phyloP scores from a whole-genome alignment of 73 alveolate species.

The Effrenium voratum region DNA sequence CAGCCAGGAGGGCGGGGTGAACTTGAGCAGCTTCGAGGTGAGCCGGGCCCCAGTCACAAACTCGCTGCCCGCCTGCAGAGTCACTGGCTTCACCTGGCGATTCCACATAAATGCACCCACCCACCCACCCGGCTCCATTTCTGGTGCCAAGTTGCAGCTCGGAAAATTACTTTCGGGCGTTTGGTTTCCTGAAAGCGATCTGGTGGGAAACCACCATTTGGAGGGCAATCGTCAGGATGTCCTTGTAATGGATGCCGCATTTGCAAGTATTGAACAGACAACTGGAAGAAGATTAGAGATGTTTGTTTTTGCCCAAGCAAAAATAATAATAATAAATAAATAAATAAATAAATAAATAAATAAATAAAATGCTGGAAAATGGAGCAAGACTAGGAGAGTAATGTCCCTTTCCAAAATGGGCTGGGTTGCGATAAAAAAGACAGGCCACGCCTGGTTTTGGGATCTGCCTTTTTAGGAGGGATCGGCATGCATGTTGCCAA shows the following conservation, averaged over 20 bases:
- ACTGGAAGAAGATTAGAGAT: too few relatives aligned
- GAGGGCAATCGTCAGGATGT: background rate
- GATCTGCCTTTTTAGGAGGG: too few relatives aligned
- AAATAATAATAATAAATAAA: too few relatives aligned
- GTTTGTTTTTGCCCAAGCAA: too few relatives aligned
- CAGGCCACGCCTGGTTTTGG: too few relatives aligned
- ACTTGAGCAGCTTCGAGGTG: slow-evolving; percentile 64
- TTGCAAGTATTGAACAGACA: background rate
- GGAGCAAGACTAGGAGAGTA: too few relatives aligned
- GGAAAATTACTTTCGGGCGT: background rate
- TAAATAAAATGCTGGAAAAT: too few relatives aligned
- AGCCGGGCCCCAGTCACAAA: slow-evolving; percentile 84
- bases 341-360: too few relatives aligned
- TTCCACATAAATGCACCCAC: background rate
- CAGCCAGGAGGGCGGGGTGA: slow-evolving; percentile 81
- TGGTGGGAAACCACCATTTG: background rate
- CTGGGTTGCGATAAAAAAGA: too few relatives aligned
- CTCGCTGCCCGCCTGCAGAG: slow-evolving; percentile 82
- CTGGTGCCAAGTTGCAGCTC: background rate
- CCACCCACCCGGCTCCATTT: background rate
- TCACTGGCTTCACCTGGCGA: slow-evolving; percentile 35
- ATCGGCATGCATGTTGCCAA: too few relatives aligned
- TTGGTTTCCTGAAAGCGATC: background rate
- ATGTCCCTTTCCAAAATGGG: too few relatives aligned
- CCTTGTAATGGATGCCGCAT: background rate